These are phyloP conservation scores for Leptodermis oblonga DNA, from an alignment of 257 asterid species.

Conservation along the genomic window DNA sequence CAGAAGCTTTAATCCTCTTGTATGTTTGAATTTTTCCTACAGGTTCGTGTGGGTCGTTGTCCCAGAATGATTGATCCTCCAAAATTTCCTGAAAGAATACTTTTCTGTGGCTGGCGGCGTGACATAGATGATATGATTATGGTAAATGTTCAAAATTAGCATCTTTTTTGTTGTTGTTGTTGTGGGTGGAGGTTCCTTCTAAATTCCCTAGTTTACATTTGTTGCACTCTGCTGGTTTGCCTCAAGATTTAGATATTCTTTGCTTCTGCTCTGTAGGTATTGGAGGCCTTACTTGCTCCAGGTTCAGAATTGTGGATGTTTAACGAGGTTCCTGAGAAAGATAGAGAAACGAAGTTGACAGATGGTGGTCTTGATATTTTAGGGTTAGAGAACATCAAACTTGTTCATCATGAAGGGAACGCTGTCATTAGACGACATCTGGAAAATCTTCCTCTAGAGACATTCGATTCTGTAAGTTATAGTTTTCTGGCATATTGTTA, in stretches of 20 bases:
- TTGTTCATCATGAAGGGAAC: conserved; percentile 85
- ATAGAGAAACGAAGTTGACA: conserved; percentile 69
- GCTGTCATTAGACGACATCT: conserved; percentile 93
- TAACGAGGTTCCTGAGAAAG: conserved; percentile 81
- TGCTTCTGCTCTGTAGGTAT: conserved; percentile 43
- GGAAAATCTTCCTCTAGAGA: conserved; percentile 88
- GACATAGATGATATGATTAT: conserved; percentile 97
- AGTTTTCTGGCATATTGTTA: conserved; percentile 2
- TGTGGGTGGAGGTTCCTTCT: neutral
- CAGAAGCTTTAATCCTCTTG: neutral
- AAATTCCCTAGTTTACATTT: neutral
- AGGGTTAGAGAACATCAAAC: conserved; percentile 74
- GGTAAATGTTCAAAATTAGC: conserved; percentile 36
- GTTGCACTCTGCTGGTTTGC: neutral
- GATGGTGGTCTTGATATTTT: conserved; percentile 91
- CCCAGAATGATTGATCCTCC: conserved; percentile 79
- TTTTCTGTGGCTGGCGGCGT: conserved; percentile 98
- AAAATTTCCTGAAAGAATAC: conserved; percentile 79
- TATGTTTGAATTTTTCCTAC: conserved; percentile 25
- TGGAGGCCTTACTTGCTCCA: conserved; percentile 83
- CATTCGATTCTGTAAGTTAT: conserved; percentile 93
- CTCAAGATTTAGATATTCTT: conserved; percentile 8
- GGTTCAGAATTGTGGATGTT: conserved; percentile 97
- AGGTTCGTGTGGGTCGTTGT: conserved; percentile 61
- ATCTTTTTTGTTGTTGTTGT: neutral